Conservation (phyloP, 2,329 filamentous ascomycete species). For the Cladosporium sp. region DNA sequence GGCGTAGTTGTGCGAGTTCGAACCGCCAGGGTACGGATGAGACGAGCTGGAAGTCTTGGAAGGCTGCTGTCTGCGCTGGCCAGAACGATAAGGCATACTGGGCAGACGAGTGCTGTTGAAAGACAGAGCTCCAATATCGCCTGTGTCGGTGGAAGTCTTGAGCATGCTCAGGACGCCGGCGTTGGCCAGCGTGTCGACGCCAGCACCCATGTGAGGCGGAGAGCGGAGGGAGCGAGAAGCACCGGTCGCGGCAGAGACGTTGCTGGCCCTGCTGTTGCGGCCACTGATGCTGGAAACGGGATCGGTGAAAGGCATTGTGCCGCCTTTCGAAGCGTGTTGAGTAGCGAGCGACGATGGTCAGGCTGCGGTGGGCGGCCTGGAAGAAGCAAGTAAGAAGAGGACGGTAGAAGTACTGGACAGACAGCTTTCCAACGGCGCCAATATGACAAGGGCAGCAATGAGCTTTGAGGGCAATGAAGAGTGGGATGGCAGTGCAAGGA, state of each 20-base stretch:
- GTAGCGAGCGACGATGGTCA: slow-evolving; percentile 21
- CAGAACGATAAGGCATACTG: slow-evolving; percentile 32
- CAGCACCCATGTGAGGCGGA: slow-evolving; percentile 24
- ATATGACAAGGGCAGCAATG: slow-evolving; percentile 19
- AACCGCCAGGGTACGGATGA: slow-evolving; percentile 25
- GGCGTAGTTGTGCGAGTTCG: slow-evolving; percentile 30
- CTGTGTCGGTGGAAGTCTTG: slow-evolving; percentile 45
- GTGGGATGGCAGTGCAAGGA: slow-evolving; percentile 4
- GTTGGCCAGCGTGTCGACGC: slow-evolving; percentile 30
- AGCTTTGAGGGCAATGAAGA: slow-evolving; percentile 19
- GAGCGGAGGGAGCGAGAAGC: slow-evolving; percentile 26
- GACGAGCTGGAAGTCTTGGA: slow-evolving; percentile 39
- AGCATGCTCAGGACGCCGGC: slow-evolving; percentile 47
- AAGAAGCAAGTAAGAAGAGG: slow-evolving; percentile 11
- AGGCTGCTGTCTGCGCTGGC: slow-evolving; percentile 31
- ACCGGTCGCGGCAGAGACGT: slow-evolving; percentile 36
- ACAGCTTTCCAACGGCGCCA: slow-evolving; percentile 28
- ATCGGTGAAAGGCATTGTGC: slow-evolving; percentile 42
- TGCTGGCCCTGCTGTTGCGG: slow-evolving; percentile 44
- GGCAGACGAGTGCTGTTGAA: slow-evolving; percentile 36
- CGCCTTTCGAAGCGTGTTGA: slow-evolving; percentile 26
- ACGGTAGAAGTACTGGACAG: slow-evolving; percentile 10
- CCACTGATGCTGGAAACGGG: slow-evolving; percentile 42
- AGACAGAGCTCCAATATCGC: slow-evolving; percentile 39
- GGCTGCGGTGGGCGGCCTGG: slow-evolving; percentile 13